Conservation (phyloP, 441 rosid genomes). For the Cnidoscolus chayamansa region DNA sequence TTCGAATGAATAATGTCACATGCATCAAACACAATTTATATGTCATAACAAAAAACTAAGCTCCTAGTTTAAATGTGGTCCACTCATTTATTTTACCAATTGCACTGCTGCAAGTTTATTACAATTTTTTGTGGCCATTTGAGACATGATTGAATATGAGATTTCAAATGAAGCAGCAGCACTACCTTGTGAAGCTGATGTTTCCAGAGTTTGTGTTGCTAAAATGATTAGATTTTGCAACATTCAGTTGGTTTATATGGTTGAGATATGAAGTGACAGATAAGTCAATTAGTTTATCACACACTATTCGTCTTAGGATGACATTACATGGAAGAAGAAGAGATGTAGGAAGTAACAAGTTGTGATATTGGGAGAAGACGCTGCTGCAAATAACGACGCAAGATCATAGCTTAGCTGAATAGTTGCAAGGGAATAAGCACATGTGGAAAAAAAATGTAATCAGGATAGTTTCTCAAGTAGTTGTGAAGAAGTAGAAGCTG, state of each 20-base stretch:
- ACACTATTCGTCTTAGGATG: too few relatives aligned
- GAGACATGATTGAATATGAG: not conserved
- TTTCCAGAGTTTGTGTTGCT: not conserved
- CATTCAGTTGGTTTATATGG: not conserved
- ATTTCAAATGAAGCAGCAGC: not conserved
- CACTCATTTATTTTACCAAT: conserved; percentile 5
- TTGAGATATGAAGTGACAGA: not conserved
- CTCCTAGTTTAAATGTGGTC: not conserved
- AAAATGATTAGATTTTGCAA: not conserved
- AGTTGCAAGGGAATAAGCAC: too few relatives aligned
- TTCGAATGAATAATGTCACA: too few relatives aligned
- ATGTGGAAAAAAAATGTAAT: too few relatives aligned
- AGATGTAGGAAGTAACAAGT: too few relatives aligned
- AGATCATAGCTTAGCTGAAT: too few relatives aligned
- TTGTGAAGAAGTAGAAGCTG: too few relatives aligned
- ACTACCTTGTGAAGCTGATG: not conserved
- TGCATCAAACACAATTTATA: not conserved
- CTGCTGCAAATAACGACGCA: too few relatives aligned
- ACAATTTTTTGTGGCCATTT: not conserved
- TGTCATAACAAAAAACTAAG: not conserved
- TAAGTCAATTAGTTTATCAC: not conserved
- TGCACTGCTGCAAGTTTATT: not conserved
- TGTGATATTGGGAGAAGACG: too few relatives aligned
- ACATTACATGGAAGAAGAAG: too few relatives aligned
- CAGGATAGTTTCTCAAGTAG: too few relatives aligned